Evolutionary conservation across 2,329 filamentous ascomycete genomes (phyloP), one percentile per base, ranked within the genome.

Genomic region (Talaromyces pinophilus): DNA sequence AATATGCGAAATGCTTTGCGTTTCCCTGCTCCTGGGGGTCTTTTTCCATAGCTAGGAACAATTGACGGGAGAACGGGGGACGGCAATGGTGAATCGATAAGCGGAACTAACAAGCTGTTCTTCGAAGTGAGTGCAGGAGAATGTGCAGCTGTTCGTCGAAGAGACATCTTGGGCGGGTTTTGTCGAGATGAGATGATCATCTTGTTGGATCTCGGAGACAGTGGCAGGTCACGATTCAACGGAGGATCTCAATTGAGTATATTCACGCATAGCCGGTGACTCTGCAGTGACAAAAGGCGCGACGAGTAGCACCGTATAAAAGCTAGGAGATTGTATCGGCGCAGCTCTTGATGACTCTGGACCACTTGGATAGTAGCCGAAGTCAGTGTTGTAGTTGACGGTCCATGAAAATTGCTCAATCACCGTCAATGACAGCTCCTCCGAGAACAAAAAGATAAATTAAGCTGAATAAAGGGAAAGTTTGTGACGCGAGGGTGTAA

Each of bases 1-100:
- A 89, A 72, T 7, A 84, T 73, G 60, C 88, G 83, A 67, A 89
- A 76, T 17, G 89, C 80, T 65, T 86, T 83, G 66, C 85, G 86
- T 4, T 86, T 86, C 44, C 85, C 84, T 59, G 85, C 79, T n/a
- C 85, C 80, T 52, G 82, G 80, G 22, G 83, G 82, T 59, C 87
- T 85, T 77, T 89, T 88, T 73, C 88, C 85, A 73, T 87, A 86
- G 68, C 88, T 84, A 15, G 88, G 88, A 42, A 90, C 81, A 63
- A 91, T 83, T 15, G 87, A 88, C 13, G 90, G 91, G 60, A 93
- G 84, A 69, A 87, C 86, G 1, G 90, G 90, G 1, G 89, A 94
- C 40, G 86, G 85, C 3, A 90, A 89, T 30, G 90, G 91, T 30
- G 86, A 88, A 76, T 87, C 88, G 71, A 89, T 80, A 46, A 91